Conservation (phyloP, 2,329 filamentous ascomycete species). For the Fusarium tanahbumbuense region DNA sequence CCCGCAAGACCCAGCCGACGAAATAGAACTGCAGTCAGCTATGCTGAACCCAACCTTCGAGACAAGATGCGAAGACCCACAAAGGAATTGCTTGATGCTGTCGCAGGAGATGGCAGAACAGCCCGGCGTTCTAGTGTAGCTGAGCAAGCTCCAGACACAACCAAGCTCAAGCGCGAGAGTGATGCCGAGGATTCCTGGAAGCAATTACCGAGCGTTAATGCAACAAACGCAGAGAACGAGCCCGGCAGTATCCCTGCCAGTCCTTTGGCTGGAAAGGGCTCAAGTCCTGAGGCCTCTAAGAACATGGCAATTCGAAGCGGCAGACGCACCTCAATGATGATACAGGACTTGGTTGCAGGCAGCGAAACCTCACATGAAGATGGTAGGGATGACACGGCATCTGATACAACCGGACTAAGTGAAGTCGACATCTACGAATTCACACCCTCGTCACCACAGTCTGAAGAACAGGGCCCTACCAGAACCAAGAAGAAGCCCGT, state of each 20-base stretch:
- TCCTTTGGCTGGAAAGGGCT: conserved; percentile 57
- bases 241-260: conserved; percentile 50
- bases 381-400: conserved; percentile 26
- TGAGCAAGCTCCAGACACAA: conserved; percentile 45
- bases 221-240: conserved; percentile 21
- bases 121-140: conserved; percentile 56
- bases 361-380: conserved; percentile 25
- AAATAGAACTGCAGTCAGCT: conserved; percentile 76
- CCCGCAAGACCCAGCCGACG: conserved; percentile 74
- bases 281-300: conserved; percentile 47
- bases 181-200: conserved; percentile 49
- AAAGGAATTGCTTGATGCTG: conserved; percentile 80
- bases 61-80: conserved; percentile 87
- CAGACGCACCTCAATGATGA: conserved; percentile 54
- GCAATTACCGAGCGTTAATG: conserved; percentile 39
- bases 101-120: conserved; percentile 71
- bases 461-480: conserved; percentile 47
- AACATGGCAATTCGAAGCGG: conserved; percentile 55
- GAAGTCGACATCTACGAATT: conserved; percentile 68
- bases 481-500: conserved; percentile 41
- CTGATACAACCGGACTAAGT: conserved; percentile 41
- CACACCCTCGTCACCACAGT: conserved; percentile 58
- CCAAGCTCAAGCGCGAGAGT: conserved; percentile 51
- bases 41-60: conserved; percentile 82
- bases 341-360: conserved; percentile 27